These are phyloP conservation scores for Eremothecium gossypii DNA, from an alignment of 1,139 yeast genomes.

Conservation along the genomic window DNA sequence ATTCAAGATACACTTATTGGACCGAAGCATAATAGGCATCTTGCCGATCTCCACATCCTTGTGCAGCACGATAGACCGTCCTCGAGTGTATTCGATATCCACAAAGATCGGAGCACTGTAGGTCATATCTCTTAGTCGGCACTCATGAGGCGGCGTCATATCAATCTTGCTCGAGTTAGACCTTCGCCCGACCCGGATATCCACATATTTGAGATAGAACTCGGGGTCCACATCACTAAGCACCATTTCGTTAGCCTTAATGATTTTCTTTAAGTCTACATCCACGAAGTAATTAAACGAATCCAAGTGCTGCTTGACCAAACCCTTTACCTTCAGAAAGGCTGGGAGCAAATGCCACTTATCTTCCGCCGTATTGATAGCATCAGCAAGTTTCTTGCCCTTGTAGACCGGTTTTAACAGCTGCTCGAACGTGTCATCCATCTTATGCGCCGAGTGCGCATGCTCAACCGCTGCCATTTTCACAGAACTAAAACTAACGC, in stretches of 20 bases:
- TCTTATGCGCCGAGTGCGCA: constrained; percentile 12
- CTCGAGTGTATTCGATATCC: constrained; percentile 94
- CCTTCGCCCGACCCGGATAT: constrained; percentile 78
- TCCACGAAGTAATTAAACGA: constrained; percentile 95
- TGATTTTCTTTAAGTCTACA: constrained; percentile 82
- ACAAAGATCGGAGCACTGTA: constrained; percentile 95
- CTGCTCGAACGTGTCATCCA: constrained; percentile 57
- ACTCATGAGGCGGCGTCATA: constrained; percentile 85
- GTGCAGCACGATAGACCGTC: constrained; percentile 82
- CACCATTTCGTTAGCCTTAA: constrained; percentile 80
- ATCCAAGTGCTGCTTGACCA: constrained; percentile 93
- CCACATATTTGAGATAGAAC: constrained; percentile 82
- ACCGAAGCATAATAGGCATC: constrained; percentile 95
- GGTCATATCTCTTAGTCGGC: constrained; percentile 88
- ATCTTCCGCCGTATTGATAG: constrained; percentile 82
- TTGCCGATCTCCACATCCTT: constrained; percentile 90
- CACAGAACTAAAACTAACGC: not conserved
- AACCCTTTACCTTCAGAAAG: constrained; percentile 86
- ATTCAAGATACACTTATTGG: constrained; percentile 79
- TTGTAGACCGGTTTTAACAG: constrained; percentile 71
- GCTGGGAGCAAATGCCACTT: constrained; percentile 97
- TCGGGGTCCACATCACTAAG: constrained; percentile 96
- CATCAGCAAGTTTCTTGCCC: constrained; percentile 81
- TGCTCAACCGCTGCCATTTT: not conserved
- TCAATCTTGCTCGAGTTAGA: constrained; percentile 40